Evolutionary conservation across 768 basidiomycete species (phyloP), one percentile per base, ranked within the genome.

Genomic region (Fistulinella prunicolor): DNA sequence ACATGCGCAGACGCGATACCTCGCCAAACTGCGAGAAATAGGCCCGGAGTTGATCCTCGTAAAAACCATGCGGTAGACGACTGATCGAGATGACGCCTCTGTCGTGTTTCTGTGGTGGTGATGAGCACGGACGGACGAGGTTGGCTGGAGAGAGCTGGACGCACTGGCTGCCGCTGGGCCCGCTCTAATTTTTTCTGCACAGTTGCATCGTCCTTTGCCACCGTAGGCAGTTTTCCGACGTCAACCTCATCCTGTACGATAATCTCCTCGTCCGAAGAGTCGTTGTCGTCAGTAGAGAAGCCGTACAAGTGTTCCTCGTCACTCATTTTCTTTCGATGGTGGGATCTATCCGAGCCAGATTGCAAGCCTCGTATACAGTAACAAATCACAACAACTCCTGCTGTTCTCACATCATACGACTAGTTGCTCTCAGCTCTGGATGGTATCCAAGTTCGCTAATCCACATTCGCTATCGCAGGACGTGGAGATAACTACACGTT

Each of bases 11-110:
- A 39, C 95, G 84, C 16, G 89, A 86, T 21, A 99, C 83, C 36
- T 83, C 79, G 5, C 96, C 96, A 55, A 98, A 99, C 64, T 99
- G 96, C 22, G 86, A 79, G 63, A 99, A 96, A 71, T 98, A 98
- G 2, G 81, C 83, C 54, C 81, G 82, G 67, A 98, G 82, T 68
- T 97, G 86, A 46, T 90, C 91, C 69, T 99, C 96, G 69, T 92
- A 95, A 71, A 99, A 98, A 19, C 96, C 96, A 58, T 97, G 94
- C 2, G 96, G 96, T 45, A 99, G 78, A 50, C 94, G 85, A 14
- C 94, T 86, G 45, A 99, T 76, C 73, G 82, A 94, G 19, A 99
- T 63, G 0, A 94, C 92, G 21, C 96, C 96, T 35, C 79, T 80
- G 56, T 91, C 83, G 54, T 75, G 74, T 72, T 82, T 84, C 57